Conservation (phyloP, 2,329 filamentous ascomycete species). For the Madurella mycetomatis region DNA sequence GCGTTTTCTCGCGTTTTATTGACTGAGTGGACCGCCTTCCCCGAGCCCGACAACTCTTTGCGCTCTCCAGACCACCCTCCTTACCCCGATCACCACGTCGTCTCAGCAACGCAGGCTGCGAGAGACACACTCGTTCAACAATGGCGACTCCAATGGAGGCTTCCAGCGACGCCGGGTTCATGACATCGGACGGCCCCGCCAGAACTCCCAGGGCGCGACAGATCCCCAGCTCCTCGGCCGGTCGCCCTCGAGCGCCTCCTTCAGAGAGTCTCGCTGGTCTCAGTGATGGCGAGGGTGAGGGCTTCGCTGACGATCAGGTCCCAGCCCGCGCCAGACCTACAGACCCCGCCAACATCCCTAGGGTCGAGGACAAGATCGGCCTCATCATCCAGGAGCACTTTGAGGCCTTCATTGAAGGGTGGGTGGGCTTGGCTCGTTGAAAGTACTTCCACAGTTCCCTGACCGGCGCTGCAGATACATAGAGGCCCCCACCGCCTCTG, state of each 20-base stretch:
- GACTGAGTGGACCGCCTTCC: slow-evolving; percentile 11
- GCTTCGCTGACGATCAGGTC: slow-evolving; percentile 61
- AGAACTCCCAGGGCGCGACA: slow-evolving; percentile 42
- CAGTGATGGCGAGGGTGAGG: slow-evolving; percentile 60
- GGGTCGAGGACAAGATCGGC: slow-evolving; percentile 72
- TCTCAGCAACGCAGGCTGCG: slow-evolving; percentile 5
- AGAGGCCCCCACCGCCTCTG: slow-evolving; percentile 63
- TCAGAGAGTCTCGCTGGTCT: slow-evolving; percentile 57
- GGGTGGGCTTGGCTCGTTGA: slow-evolving; percentile 27
- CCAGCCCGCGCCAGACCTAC: slow-evolving; percentile 47
- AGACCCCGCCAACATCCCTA: slow-evolving; percentile 54
- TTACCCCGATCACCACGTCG: not conserved
- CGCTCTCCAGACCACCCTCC: not conserved
- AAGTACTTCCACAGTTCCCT: slow-evolving; percentile 1
- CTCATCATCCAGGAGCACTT: slow-evolving; percentile 72
- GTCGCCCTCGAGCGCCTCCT: slow-evolving; percentile 54
- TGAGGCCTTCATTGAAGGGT: slow-evolving; percentile 76
- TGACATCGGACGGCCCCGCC: slow-evolving; percentile 54
- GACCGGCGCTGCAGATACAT: slow-evolving; percentile 48
- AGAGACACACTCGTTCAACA: not conserved
- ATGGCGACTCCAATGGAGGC: slow-evolving; percentile 41
- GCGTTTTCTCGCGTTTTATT: slow-evolving; percentile 29
- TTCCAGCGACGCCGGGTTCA: slow-evolving; percentile 52
- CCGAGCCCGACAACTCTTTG: not conserved
- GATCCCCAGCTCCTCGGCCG: slow-evolving; percentile 48